Evolutionary conservation across 1,284 basidiomycete species (phyloP), one percentile per base, ranked within the genome.

Genomic region (Ganoderma boninense): DNA sequence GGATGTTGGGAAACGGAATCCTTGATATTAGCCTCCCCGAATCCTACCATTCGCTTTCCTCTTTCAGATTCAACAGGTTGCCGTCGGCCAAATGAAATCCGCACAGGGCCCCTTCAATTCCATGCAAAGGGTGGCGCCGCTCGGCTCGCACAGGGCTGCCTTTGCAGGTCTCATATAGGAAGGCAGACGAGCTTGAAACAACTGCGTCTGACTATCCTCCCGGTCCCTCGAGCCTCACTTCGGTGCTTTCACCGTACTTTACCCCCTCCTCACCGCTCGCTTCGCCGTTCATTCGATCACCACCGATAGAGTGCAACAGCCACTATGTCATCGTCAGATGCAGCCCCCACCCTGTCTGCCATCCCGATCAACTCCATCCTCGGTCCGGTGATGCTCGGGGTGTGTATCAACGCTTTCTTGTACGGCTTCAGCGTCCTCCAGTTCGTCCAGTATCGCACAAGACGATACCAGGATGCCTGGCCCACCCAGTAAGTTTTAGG

Each of bases 351-450:
- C 18, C 29, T 57, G 6, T 57, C 54, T 29, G 35, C 35, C 57
- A 26, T 64, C 23, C 54, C 46, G 6, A 43, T 68, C 38, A 32
- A 38, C 38, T 40, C 46, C n/a, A 38, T 73, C 20, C 57, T 74
- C 18, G 72, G 72, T 11, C 72, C 72, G 32, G 35, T 69, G 35
- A 62, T 74, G 4, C 29, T 71, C 11, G 68, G 64, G 16, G 68
- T 70, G 3, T 64, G 66, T 14, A 32, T 74, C 42, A 74, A 71
- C 23, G 72, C 70, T 11, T 66, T 67, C 65, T 63, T 72, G 7
- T 72, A 74, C 66, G 72, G 72, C 0, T 65, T 69, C 38, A 65
- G 68, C 42, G 52, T 69, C 29, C 57, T 72, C 18, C 72, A 74
- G 54, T 72, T 71, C 46, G 38, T 63, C 38, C 70, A 70, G 44